A percentile compares a stretch with the other conserved stretches of the same genome.
Evolutionary conservation across 208 protist species (phyloP).

Genomic region (Porcisia hertigi): DNA sequence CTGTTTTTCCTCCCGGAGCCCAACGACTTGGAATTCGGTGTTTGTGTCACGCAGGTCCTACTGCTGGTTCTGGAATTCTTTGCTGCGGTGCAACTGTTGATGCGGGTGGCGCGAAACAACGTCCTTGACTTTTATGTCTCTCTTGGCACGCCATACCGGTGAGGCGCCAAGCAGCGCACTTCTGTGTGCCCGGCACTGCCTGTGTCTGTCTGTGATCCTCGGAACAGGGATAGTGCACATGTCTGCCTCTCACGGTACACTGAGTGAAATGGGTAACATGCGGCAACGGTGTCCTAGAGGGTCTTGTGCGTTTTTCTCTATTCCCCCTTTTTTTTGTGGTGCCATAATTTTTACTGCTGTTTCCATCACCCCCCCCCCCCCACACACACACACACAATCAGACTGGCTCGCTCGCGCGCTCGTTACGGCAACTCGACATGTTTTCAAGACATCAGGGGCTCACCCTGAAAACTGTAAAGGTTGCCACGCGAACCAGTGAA

Average conservation of each 20-base stretch:
- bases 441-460: too few relatives aligned
- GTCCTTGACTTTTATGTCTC: slow-evolving; percentile 75
- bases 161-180: neutral
- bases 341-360: neutral
- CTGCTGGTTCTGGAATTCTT: slow-evolving; percentile 49
- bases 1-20: slow-evolving; percentile 38
- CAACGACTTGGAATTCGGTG: slow-evolving; percentile 61
- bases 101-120: slow-evolving; percentile 56
- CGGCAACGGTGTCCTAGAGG: too few relatives aligned
- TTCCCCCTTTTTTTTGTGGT: neutral
- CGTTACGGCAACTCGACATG: too few relatives aligned
- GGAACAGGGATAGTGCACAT: neutral
- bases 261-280: too few relatives aligned
- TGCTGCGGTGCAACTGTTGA: slow-evolving; percentile 30
- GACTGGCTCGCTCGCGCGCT: too few relatives aligned
- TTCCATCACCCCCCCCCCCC: neutral
- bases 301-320: neutral
- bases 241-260: neutral
- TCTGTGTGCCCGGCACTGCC: neutral
- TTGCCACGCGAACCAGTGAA: too few relatives aligned
- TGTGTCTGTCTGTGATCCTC: too few relatives aligned
- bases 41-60: slow-evolving; percentile 66
- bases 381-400: too few relatives aligned
- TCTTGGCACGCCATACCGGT: slow-evolving; percentile 28
- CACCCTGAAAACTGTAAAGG: too few relatives aligned